phyloP scores from a whole-genome alignment of 2,329 filamentous ascomycete genomes.

The Pseudocercospora macadamiae region DNA sequence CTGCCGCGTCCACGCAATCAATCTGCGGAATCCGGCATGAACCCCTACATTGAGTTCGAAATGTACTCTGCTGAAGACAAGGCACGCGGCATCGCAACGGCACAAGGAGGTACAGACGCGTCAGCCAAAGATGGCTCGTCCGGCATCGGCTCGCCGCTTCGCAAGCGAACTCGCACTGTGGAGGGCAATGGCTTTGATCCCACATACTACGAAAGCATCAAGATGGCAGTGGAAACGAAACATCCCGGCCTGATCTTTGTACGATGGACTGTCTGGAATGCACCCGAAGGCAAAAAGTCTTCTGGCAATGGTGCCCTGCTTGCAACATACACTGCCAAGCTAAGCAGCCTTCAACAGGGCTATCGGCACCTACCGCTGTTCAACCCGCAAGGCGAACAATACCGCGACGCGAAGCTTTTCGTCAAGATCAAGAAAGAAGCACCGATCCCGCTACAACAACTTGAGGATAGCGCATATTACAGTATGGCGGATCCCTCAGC shows the following conservation, averaged over 20 bases:
- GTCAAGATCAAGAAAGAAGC: slow-evolving; percentile 74
- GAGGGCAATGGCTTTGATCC: slow-evolving; percentile 93
- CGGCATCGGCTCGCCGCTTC: slow-evolving; percentile 71
- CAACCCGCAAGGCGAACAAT: slow-evolving; percentile 87
- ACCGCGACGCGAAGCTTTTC: slow-evolving; percentile 92
- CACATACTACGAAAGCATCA: slow-evolving; percentile 77
- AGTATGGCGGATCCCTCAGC: slow-evolving; percentile 30
- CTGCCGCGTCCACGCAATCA: slow-evolving; percentile 80
- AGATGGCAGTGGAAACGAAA: slow-evolving; percentile 86
- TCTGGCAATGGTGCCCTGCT: slow-evolving; percentile 64
- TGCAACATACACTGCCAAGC: slow-evolving; percentile 90
- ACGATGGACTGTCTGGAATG: slow-evolving; percentile 88
- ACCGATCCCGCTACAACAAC: slow-evolving; percentile 33
- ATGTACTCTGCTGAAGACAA: slow-evolving; percentile 94
- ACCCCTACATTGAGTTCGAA: slow-evolving; percentile 93
- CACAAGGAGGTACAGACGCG: slow-evolving; percentile 67
- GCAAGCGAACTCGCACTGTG: slow-evolving; percentile 77
- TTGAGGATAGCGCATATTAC: slow-evolving; percentile 33
- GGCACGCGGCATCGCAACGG: slow-evolving; percentile 70
- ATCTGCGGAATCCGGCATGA: slow-evolving; percentile 73
- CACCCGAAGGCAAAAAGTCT: slow-evolving; percentile 72
- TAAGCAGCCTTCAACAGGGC: slow-evolving; percentile 84
- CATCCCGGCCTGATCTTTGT: slow-evolving; percentile 93
- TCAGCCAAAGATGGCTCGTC: slow-evolving; percentile 66
- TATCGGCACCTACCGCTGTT: slow-evolving; percentile 90